phyloP scores from a whole-genome alignment of 2,329 filamentous ascomycete species.

The Lachnellula arida region DNA sequence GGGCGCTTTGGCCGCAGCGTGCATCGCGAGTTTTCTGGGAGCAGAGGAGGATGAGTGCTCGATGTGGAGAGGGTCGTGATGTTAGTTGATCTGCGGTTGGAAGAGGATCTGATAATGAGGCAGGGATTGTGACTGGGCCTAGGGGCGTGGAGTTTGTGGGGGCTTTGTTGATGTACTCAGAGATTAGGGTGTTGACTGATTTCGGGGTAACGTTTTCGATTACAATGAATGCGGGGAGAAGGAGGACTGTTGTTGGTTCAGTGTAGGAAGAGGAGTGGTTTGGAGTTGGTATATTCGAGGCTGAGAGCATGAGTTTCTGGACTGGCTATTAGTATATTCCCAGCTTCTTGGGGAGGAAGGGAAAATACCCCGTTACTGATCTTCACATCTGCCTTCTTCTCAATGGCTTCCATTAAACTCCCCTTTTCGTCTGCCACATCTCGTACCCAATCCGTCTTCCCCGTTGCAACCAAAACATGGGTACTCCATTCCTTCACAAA shows the following conservation, averaged over 20 bases:
- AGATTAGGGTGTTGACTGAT: slow-evolving; percentile 67
- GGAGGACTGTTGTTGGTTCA: slow-evolving; percentile 70
- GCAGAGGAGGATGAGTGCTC: slow-evolving; percentile 85
- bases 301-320: slow-evolving; percentile 85
- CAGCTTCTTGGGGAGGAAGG: slow-evolving; percentile 14
- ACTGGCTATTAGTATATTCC: slow-evolving; percentile 2
- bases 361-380: slow-evolving; percentile 63
- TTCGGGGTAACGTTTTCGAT: slow-evolving; percentile 79
- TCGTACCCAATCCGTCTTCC: slow-evolving; percentile 89
- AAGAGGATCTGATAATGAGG: slow-evolving; percentile 30
- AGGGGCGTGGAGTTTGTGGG: slow-evolving; percentile 64
- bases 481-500: slow-evolving; percentile 82
- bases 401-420: slow-evolving; percentile 75
- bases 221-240: slow-evolving; percentile 79
- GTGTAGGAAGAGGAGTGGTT: slow-evolving; percentile 58
- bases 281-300: slow-evolving; percentile 84
- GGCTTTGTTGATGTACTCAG: slow-evolving; percentile 61
- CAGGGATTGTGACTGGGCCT: slow-evolving; percentile 56
- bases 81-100: slow-evolving; percentile 40
- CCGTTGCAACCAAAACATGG: slow-evolving; percentile 89
- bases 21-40: slow-evolving; percentile 92
- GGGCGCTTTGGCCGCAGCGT: slow-evolving; percentile 89
- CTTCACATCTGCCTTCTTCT: slow-evolving; percentile 45
- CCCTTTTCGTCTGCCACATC: slow-evolving; percentile 86
- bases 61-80: slow-evolving; percentile 70